Conservation (phyloP, 345 rosid species). For the Erysimum cheiranthoides region DNA sequence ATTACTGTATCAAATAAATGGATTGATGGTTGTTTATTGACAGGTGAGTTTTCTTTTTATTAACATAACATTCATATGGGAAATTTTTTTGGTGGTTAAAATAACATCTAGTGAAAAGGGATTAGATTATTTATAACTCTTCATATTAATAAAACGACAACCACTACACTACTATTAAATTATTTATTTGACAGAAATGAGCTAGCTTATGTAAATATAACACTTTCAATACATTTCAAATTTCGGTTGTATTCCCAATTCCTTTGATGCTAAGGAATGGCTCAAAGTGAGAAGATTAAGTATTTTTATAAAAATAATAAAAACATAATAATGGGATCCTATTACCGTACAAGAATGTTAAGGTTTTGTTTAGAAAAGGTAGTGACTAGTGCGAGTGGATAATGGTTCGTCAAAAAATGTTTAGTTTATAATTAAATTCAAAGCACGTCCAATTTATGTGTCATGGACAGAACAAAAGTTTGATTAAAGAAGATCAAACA, state of each 20-base stretch:
- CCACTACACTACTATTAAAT: not conserved
- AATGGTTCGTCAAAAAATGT: conserved; percentile 11
- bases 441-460: conserved; percentile 6
- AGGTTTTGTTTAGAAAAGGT: conserved; percentile 2
- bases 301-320: not conserved
- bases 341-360: conserved; percentile 3
- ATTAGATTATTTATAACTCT: not conserved
- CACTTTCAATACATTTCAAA: not conserved
- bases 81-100: not conserved
- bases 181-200: not conserved
- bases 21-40: not conserved
- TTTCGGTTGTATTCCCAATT: not conserved
- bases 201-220: not conserved
- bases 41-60: not conserved
- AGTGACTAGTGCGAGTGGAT: conserved; percentile 36
- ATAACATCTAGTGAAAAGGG: not conserved
- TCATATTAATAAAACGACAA: not conserved
- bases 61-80: not conserved
- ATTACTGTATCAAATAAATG: not conserved
- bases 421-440: conserved; percentile 23
- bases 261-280: conserved; percentile 41
- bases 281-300: conserved; percentile 3
- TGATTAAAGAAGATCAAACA: conserved; percentile 38
- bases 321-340: conserved; percentile 5
- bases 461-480: conserved; percentile 44